These are phyloP conservation scores for Candida silvicultrix DNA, from an alignment of 805 yeast species.

Conservation along the genomic window DNA sequence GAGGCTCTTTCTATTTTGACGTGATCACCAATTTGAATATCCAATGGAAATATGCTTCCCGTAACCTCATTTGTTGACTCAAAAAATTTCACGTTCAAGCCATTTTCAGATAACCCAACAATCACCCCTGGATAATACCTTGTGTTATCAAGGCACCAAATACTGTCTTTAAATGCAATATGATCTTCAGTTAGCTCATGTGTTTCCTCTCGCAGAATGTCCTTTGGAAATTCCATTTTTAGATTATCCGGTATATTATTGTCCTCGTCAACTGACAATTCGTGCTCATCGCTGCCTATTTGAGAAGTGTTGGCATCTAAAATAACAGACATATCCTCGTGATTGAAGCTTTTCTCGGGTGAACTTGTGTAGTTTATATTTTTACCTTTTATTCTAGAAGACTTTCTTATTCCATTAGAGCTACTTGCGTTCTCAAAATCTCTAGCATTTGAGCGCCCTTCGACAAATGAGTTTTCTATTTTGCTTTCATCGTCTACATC, in stretches of 20 bases:
- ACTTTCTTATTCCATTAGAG: slow-evolving; percentile 1
- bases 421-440: neutral
- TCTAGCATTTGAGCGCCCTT: neutral
- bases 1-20: slow-evolving; percentile 31
- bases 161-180: slow-evolving; percentile 29
- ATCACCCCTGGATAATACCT: slow-evolving; percentile 47
- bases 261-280: neutral
- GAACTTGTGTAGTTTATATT: neutral
- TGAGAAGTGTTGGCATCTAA: neutral
- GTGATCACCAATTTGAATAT: slow-evolving; percentile 50
- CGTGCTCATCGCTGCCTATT: neutral
- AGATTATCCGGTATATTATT: neutral
- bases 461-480: slow-evolving; percentile 7
- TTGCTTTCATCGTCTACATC: slow-evolving; percentile 22
- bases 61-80: slow-evolving; percentile 29
- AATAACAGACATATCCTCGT: neutral
- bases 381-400: slow-evolving; percentile 1
- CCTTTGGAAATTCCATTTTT: slow-evolving; percentile 1
- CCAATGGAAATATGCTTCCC: slow-evolving; percentile 30
- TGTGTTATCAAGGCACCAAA: slow-evolving; percentile 48
- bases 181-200: slow-evolving; percentile 21
- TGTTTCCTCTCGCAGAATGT: slow-evolving; percentile 4
- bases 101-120: slow-evolving; percentile 20
- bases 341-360: neutral
- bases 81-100: slow-evolving; percentile 31